Evolutionary conservation across 2,329 filamentous ascomycete genomes (phyloP).

Genomic region (Phialophora tarda): DNA sequence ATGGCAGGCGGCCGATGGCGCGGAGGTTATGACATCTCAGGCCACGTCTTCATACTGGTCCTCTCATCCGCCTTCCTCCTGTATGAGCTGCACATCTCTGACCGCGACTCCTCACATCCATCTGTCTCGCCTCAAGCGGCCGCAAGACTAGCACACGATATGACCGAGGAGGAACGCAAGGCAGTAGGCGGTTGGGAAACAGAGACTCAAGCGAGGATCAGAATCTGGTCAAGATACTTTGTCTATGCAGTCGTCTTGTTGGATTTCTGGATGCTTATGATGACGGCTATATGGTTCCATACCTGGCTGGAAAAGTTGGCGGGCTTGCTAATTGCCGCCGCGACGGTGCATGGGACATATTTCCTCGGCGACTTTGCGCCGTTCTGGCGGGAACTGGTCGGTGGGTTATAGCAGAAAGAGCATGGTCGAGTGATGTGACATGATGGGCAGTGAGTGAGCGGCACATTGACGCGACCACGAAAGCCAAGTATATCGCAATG

Average conservation of each 20-base stretch:
- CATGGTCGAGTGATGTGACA: not conserved
- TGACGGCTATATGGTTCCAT: constrained; percentile 98
- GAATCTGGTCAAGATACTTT: constrained; percentile 60
- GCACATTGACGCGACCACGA: not conserved
- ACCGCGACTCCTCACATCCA: constrained; percentile 54
- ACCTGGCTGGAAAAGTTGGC: constrained; percentile 93
- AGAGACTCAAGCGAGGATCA: constrained; percentile 57
- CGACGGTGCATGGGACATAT: constrained; percentile 58
- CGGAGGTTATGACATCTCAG: constrained; percentile 95
- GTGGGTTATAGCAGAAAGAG: constrained; percentile 43
- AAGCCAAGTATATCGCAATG: not conserved
- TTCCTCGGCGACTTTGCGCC: constrained; percentile 55
- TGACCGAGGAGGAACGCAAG: constrained; percentile 49
- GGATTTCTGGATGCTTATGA: constrained; percentile 94
- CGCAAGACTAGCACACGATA: constrained; percentile 53
- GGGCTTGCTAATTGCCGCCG: constrained; percentile 56
- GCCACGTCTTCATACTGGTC: constrained; percentile 91
- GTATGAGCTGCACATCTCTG: constrained; percentile 76
- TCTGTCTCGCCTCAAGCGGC: constrained; percentile 46
- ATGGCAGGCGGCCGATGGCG: constrained; percentile 80
- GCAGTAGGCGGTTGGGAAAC: constrained; percentile 42
- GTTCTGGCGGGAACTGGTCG: constrained; percentile 54
- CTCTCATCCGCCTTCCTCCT: constrained; percentile 80
- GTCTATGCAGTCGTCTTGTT: constrained; percentile 67
- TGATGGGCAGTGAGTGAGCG: not conserved